Conservation (phyloP, 768 basidiomycete genomes). For the Lactifluus volemus region DNA sequence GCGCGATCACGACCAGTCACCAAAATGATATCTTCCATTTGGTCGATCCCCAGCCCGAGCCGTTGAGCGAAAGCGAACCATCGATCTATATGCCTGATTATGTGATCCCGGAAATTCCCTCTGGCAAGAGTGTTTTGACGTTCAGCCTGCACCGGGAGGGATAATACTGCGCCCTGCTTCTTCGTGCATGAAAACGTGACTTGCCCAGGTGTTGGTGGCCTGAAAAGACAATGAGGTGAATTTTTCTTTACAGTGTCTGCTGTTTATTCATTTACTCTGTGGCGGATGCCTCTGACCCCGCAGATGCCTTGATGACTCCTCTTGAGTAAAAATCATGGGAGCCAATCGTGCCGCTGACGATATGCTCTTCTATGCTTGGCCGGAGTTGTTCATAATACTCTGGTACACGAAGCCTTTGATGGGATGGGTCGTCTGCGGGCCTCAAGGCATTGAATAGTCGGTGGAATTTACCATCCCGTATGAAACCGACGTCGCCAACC, state of each 20-base stretch:
- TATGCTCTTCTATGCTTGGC: background rate
- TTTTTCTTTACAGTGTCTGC: too few species aligned
- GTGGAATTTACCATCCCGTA: slow-evolving; percentile 15
- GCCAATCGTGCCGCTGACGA: background rate
- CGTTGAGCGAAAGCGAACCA: background rate
- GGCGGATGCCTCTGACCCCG: background rate
- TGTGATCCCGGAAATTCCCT: background rate
- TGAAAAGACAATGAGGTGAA: background rate
- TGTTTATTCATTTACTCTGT: background rate
- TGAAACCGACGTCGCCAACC: slow-evolving; percentile 20
- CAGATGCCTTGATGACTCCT: background rate
- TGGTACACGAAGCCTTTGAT: background rate
- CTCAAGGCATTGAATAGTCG: slow-evolving; percentile 16
- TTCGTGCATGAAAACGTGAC: background rate
- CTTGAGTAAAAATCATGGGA: background rate
- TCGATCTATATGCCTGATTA: background rate
- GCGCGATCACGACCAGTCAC: background rate
- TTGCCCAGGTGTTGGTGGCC: background rate
- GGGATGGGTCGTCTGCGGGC: background rate
- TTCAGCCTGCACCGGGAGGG: background rate
- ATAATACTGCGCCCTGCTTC: background rate
- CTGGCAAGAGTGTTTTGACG: background rate
- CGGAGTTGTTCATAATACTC: background rate
- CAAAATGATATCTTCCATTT: slow-evolving; percentile 2
- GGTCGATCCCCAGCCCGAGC: background rate